Evolutionary conservation across 108 stramenopile species (phyloP), one percentile per base, ranked within the genome.

Genomic region (Licmophora abbreviata): DNA sequence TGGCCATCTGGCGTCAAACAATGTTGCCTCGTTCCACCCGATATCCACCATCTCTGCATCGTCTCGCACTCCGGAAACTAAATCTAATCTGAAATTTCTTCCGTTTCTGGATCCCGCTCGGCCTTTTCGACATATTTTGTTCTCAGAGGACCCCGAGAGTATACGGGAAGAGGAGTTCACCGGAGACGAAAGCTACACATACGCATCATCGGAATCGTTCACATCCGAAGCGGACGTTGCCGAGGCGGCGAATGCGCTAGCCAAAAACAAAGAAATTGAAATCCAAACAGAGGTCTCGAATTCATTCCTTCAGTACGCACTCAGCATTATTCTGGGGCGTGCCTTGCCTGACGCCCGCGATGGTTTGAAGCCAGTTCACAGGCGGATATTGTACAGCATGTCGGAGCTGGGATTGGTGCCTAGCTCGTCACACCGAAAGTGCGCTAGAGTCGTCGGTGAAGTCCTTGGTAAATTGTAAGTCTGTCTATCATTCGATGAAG

Each of bases 371-470:
- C 96, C 96, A 14, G 96, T 97, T 4, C 96, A 97, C 71, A 72
- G 96, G 18, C 79, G 96, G 32, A 95, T 97, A 51, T 63, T 97
- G 33, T 97, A 85, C 68, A 87, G 93, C 34, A 97, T 97, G 96
- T 63, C 79, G 61, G 88, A 80, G 33, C 61, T 97, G 31, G 68
- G 71, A 20, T 70, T 97, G 36, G 48, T 26, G 31, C 91, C 95
- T 1, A 71, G 26, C 11, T 52, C 61, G 8, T 42, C 66, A n/a
- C 88, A 94, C 71, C 74, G 96, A n/a, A 97, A 97, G 66, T 97
- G 94, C 58, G 96, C 95, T 22, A 81, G 96, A 42, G 95, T 97
- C 25, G 96, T 97, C 14, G 96, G 96, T 6, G 96, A 97, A 73
- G 95, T 96, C 0, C 52, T 94, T 34, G 91, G 91, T 11, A 94